Conservation (phyloP, 2,329 filamentous ascomycete genomes). For the Fusarium bactridioides region DNA sequence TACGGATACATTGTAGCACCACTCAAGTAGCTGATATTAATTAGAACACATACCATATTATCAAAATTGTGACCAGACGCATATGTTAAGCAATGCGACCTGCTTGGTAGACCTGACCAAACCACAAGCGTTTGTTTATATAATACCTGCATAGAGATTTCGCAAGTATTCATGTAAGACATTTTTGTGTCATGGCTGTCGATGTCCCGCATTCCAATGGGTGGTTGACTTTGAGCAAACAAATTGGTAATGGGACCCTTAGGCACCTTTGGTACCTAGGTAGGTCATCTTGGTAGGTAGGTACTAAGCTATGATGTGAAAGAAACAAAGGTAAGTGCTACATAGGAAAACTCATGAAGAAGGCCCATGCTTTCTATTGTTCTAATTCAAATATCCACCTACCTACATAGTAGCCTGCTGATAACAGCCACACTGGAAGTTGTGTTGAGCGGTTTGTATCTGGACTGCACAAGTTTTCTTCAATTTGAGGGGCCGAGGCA, state of each 20-base stretch:
- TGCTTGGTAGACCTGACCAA: neutral
- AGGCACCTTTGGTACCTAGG: too few species aligned
- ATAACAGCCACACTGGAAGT: neutral
- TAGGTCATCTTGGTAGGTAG: too few species aligned
- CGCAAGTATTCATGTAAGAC: neutral
- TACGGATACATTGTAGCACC: neutral
- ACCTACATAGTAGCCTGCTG: neutral
- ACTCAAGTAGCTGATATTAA: neutral
- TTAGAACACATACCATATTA: too few species aligned
- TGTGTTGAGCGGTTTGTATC: neutral
- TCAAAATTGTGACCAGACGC: neutral
- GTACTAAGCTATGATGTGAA: neutral
- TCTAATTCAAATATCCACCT: neutral
- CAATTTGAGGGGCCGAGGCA: conserved; percentile 3
- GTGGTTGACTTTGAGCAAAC: neutral
- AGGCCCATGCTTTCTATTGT: conserved; percentile 1
- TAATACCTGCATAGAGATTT: neutral
- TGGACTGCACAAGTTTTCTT: neutral
- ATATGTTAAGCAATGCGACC: neutral
- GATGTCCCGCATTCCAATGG: conserved; percentile 8
- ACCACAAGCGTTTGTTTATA: neutral
- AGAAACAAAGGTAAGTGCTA: neutral
- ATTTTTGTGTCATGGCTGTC: neutral
- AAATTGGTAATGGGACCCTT: neutral
- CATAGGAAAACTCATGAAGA: neutral